These are phyloP conservation scores for Phialocephala sp. DNA, from an alignment of 2,329 filamentous ascomycete genomes.

Conservation along the genomic window DNA sequence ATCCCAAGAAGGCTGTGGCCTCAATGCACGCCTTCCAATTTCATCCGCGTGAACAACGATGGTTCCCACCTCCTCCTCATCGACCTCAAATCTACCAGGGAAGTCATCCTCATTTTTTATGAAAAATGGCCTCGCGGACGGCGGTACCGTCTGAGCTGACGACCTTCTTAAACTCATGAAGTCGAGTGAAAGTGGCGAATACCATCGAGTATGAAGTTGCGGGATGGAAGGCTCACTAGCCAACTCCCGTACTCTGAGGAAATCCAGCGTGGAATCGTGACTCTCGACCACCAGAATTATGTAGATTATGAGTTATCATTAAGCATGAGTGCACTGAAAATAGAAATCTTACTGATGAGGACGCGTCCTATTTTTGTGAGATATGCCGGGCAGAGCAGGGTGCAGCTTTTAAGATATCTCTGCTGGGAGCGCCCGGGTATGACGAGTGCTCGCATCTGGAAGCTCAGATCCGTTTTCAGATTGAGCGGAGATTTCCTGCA, in stretches of 20 bases:
- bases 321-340: neutral
- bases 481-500: neutral
- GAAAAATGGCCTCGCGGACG: neutral
- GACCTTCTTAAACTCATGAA: constrained; percentile 15
- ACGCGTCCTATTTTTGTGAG: neutral
- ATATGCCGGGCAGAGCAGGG: neutral
- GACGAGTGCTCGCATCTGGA: neutral
- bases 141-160: constrained; percentile 6
- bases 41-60: constrained; percentile 10
- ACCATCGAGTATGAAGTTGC: constrained; percentile 22
- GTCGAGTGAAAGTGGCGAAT: constrained; percentile 21
- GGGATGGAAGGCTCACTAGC: constrained; percentile 20
- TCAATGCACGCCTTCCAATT: constrained; percentile 18
- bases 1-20: constrained; percentile 25
- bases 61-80: constrained; percentile 20
- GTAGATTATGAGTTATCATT: constrained; percentile 5
- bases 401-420: neutral
- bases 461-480: neutral
- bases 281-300: neutral
- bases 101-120: constrained; percentile 6
- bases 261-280: constrained; percentile 22
- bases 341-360: neutral
- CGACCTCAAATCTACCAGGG: neutral
- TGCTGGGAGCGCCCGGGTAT: neutral
- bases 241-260: constrained; percentile 19